phyloP scores from a whole-genome alignment of 2,329 filamentous ascomycete species.

The Cladosporium colombiae region DNA sequence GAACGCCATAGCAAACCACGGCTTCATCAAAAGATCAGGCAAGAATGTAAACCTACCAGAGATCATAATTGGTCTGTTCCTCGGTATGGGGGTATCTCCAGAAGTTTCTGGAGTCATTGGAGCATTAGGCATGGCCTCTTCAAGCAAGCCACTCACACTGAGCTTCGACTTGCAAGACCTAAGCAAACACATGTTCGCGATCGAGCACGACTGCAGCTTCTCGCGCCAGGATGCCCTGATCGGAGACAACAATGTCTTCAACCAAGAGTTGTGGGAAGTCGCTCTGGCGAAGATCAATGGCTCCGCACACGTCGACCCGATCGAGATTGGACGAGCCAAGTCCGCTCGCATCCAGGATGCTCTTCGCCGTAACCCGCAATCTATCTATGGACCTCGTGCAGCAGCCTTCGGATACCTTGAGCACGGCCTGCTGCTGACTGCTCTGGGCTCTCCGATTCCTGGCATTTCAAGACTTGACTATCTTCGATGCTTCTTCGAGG shows the following conservation, averaged over 20 bases:
- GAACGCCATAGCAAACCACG: constrained; percentile 2
- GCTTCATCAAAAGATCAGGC: background rate
- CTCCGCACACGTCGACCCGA: background rate
- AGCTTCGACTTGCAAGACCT: constrained; percentile 30
- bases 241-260: constrained; percentile 4
- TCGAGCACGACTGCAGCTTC: constrained; percentile 33
- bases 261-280: background rate
- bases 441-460: background rate
- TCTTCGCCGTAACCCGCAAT: background rate
- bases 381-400: background rate
- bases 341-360: constrained; percentile 1
- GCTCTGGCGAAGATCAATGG: constrained; percentile 4
- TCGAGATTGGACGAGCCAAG: background rate
- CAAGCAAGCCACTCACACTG: constrained; percentile 18
- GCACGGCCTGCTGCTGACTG: background rate
- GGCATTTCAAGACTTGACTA: background rate
- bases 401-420: background rate
- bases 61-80: background rate
- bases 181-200: constrained; percentile 29
- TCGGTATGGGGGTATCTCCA: background rate
- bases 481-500: background rate
- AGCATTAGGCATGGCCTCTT: background rate
- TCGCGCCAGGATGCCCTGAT: constrained; percentile 14
- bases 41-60: background rate
- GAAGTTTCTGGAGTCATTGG: constrained; percentile 2